Base-by-base conservation (phyloP, 2,329 filamentous ascomycete species). In the Ascochyta lentis region DNA sequence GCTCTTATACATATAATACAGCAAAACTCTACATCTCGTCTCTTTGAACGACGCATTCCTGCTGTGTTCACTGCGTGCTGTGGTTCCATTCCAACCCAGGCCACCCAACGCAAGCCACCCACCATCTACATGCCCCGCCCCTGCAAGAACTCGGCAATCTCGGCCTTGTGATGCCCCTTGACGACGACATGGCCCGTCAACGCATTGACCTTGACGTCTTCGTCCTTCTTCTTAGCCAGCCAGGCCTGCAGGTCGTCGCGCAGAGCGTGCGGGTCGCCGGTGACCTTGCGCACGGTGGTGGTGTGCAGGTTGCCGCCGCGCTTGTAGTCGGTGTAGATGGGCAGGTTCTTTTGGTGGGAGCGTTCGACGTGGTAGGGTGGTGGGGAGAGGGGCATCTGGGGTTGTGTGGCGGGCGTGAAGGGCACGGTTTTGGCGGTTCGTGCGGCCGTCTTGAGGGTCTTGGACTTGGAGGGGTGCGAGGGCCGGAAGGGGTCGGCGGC, bases 221-320 rank as follows among this genome's bases (percentile, higher is more conserved):
- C 79, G 45, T 81, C 71, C 23, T 82, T 76, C 23, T 82, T 76
- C 38, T 94, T 69, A 1, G 80, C 77, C 58, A 96, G 74, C 10
- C 81, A 83, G 19, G 77, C 70, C 34, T 81, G 78, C 53, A 98
- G 72, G 64, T 92, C 89, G 33, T 83, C 76, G 58, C 85, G 81
- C 61, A 98, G 73, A 3, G 80, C 83, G 29, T 79, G 75, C 45
- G 86, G 69, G 72, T 96, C 84, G 15, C 95, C 95, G 54, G 91
- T 86, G 45, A 94, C 83, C 76, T 90, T 92, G 74, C 92, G 89
- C 52, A 99, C 78, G 53, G 86, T 76, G 5, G 94, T 96, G 67
- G 90, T 77, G 67, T 87, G 85, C 70, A 87, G 82, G 62, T 90
- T 95, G 13, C 91, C 91, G 48, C 92, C 92, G 12, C 86, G 83